Conservation (phyloP, 108 stramenopile species). For the Fragilariopsis cylindrus region DNA sequence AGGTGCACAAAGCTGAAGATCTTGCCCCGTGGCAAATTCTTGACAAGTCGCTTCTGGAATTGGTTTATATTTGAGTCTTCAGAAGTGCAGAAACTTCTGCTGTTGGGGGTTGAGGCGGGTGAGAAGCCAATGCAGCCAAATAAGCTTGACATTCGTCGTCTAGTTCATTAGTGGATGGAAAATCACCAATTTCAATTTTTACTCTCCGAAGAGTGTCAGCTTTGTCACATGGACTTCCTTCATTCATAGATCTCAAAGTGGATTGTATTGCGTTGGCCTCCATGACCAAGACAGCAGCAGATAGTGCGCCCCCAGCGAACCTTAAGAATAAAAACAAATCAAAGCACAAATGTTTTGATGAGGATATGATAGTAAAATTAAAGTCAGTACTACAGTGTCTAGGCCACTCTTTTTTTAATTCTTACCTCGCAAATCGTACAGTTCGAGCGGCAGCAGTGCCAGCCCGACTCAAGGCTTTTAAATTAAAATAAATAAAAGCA, state of each 20-base stretch:
- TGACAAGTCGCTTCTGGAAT: constrained; percentile 24
- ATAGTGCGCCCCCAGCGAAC: constrained; percentile 50
- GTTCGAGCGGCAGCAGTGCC: constrained; percentile 45
- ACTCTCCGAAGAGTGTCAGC: constrained; percentile 34
- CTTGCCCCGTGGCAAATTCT: background rate
- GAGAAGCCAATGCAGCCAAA: constrained; percentile 25
- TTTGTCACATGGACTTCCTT: constrained; percentile 51
- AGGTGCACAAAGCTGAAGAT: constrained; percentile 5
- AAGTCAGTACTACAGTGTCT: too few species aligned
- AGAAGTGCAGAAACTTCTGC: constrained; percentile 17
- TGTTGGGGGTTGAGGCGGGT: constrained; percentile 20
- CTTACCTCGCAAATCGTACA: constrained; percentile 36
- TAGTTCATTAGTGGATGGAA: constrained; percentile 38
- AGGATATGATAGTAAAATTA: background rate
- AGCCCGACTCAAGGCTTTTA: constrained; percentile 24
- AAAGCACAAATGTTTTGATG: background rate
- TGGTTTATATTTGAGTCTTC: background rate
- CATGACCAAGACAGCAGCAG: constrained; percentile 45
- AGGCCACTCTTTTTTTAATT: too few species aligned
- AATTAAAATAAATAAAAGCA: too few species aligned
- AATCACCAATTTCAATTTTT: constrained; percentile 20
- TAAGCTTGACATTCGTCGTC: constrained; percentile 50
- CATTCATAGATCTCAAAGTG: constrained; percentile 36
- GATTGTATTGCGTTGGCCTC: constrained; percentile 46
- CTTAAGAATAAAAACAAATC: background rate